Conservation (phyloP, 2,329 filamentous ascomycete genomes). For the Fusarium sp. region DNA sequence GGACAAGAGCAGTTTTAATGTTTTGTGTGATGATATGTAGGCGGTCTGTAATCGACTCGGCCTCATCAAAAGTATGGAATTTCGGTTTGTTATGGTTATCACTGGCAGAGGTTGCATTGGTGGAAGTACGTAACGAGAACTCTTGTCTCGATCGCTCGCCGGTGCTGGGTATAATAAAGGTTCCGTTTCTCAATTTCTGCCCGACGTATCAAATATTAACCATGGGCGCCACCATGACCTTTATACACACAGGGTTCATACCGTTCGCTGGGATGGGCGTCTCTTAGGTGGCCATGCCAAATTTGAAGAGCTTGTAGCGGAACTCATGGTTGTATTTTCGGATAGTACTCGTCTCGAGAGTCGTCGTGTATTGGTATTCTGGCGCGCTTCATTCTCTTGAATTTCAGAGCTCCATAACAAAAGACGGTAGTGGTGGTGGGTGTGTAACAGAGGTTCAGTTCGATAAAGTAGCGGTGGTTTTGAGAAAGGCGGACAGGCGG, state of each 20-base stretch:
- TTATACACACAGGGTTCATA: slow-evolving; percentile 45
- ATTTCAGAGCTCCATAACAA: slow-evolving; percentile 34
- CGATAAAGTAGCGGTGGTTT: not conserved
- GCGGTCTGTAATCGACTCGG: slow-evolving; percentile 52
- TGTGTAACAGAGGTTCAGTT: not conserved
- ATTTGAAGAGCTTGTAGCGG: slow-evolving; percentile 47
- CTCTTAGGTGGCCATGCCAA: slow-evolving; percentile 55
- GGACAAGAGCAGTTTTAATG: slow-evolving; percentile 55
- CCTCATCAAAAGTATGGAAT: slow-evolving; percentile 35
- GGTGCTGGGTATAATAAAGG: slow-evolving; percentile 86
- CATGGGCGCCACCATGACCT: not conserved
- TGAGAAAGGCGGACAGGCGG: not conserved
- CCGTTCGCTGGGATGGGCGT: slow-evolving; percentile 59
- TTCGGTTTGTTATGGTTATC: slow-evolving; percentile 20
- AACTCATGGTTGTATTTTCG: slow-evolving; percentile 58
- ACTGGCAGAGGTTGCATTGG: slow-evolving; percentile 38
- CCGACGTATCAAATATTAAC: slow-evolving; percentile 21
- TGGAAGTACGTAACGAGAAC: slow-evolving; percentile 76
- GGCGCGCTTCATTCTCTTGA: slow-evolving; percentile 41
- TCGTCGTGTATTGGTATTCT: slow-evolving; percentile 24
- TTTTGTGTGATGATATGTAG: slow-evolving; percentile 51
- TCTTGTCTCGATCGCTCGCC: slow-evolving; percentile 84
- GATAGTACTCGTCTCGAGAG: slow-evolving; percentile 37
- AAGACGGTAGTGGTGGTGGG: not conserved
- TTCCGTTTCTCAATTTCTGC: slow-evolving; percentile 83